A percentile compares a stretch with the other conserved stretches of the same genome.
Evolutionary conservation across 257 asterid species (phyloP).

Genomic region (Ajuga chamaepitys): DNA sequence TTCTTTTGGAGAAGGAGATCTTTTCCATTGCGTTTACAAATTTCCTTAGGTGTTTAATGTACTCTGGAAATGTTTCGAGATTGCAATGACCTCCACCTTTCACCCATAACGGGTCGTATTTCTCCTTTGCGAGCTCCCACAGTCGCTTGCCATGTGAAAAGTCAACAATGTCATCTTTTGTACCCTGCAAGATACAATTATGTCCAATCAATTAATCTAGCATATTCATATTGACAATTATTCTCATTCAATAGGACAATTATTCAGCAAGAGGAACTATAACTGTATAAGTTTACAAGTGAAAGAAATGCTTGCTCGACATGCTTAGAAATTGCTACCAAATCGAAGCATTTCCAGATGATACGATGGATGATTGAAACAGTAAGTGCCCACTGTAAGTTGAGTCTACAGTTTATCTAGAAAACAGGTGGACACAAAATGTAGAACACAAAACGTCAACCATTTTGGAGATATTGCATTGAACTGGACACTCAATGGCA

Average conservation of each 20-base stretch:
- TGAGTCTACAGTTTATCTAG: too few species aligned
- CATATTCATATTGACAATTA: too few species aligned
- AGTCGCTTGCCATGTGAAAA: slow-evolving; percentile 88
- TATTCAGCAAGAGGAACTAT: not conserved
- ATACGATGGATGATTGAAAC: not conserved
- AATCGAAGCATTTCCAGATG: too few species aligned
- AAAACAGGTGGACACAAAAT: too few species aligned
- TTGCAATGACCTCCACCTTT: slow-evolving; percentile 99
- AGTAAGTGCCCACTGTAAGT: not conserved
- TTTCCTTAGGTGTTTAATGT: slow-evolving; percentile 73
- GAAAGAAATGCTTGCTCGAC: not conserved
- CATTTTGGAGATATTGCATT: not conserved
- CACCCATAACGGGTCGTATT: slow-evolving; percentile 93
- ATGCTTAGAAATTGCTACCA: too few species aligned
- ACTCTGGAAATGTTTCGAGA: slow-evolving; percentile 89
- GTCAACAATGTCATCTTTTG: slow-evolving; percentile 82
- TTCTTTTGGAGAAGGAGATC: slow-evolving; percentile 59
- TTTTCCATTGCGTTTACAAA: slow-evolving; percentile 87
- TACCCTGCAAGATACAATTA: slow-evolving; percentile 46
- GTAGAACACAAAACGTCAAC: too few species aligned
- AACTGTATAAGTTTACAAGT: not conserved
- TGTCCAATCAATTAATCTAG: not conserved
- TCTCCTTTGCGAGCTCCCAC: slow-evolving; percentile 95
- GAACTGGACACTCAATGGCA: too few species aligned
- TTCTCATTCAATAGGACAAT: too few species aligned